Evolutionary conservation across 2,329 filamentous ascomycete genomes (phyloP).

Genomic region (Blastomyces percursus): DNA sequence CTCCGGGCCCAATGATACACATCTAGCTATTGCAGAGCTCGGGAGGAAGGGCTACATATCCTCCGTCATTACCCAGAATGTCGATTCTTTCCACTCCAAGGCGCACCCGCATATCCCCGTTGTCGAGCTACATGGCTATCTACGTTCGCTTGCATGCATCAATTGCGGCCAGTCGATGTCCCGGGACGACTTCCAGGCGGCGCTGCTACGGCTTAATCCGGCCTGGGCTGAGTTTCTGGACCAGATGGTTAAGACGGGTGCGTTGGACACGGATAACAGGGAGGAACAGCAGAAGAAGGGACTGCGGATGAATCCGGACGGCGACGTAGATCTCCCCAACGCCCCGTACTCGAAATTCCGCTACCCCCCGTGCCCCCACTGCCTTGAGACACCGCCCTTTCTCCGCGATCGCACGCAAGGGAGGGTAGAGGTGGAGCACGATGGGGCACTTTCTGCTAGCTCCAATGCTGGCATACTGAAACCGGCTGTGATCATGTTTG

Average conservation of each 20-base stretch:
- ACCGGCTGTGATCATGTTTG: slow-evolving; percentile 92
- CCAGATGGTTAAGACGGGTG: slow-evolving; percentile 61
- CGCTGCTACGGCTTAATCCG: slow-evolving; percentile 70
- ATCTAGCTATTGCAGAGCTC: slow-evolving; percentile 64
- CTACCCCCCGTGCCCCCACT: slow-evolving; percentile 80
- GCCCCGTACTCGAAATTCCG: slow-evolving; percentile 82
- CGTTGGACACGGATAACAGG: slow-evolving; percentile 66
- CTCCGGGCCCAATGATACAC: slow-evolving; percentile 67
- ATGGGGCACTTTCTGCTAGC: slow-evolving; percentile 63
- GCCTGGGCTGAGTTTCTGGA: slow-evolving; percentile 68
- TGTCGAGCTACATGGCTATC: slow-evolving; percentile 82
- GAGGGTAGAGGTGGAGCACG: slow-evolving; percentile 58
- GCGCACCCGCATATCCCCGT: slow-evolving; percentile 67
- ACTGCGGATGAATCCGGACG: slow-evolving; percentile 80
- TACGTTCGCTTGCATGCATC: slow-evolving; percentile 69
- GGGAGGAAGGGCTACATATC: slow-evolving; percentile 60
- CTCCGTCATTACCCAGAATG: slow-evolving; percentile 85
- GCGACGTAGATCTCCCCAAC: slow-evolving; percentile 79
- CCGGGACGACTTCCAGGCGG: slow-evolving; percentile 62
- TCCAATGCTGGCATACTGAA: slow-evolving; percentile 74
- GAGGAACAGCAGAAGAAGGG: slow-evolving; percentile 56
- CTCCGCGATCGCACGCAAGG: slow-evolving; percentile 45
- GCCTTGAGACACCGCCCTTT: slow-evolving; percentile 53
- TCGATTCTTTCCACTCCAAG: slow-evolving; percentile 79
- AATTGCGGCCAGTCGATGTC: slow-evolving; percentile 63